A percentile compares a stretch with the other conserved stretches of the same genome.
Evolutionary conservation across 1,284 basidiomycete species (phyloP).

Genomic region (Taiwanofungus camphoratus): DNA sequence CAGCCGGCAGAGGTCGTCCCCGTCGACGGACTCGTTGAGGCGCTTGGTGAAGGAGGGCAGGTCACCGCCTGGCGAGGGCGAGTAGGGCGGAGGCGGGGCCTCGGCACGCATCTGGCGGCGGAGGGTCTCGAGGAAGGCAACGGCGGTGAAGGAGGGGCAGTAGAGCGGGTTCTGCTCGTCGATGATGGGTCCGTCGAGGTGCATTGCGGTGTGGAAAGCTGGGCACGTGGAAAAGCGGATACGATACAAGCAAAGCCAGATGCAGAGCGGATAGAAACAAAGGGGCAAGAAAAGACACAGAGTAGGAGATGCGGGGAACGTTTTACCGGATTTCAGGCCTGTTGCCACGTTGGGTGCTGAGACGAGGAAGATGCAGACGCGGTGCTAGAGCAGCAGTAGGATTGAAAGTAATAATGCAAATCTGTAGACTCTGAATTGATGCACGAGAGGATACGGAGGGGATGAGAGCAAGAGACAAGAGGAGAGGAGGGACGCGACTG

Average conservation of each 20-base stretch:
- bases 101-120: slow-evolving; percentile 23
- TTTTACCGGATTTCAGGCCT: too few species aligned
- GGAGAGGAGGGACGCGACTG: too few species aligned
- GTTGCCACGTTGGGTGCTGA: too few species aligned
- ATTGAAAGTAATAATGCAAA: too few species aligned
- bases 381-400: too few species aligned
- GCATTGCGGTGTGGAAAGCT: not conserved
- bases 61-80: slow-evolving; percentile 15
- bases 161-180: slow-evolving; percentile 25
- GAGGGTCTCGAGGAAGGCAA: slow-evolving; percentile 34
- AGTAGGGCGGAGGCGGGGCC: slow-evolving; percentile 9
- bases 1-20: slow-evolving; percentile 21
- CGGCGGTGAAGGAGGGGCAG: slow-evolving; percentile 36
- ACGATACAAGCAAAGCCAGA: too few species aligned
- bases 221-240: not conserved
- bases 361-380: too few species aligned
- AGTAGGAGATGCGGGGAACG: too few species aligned
- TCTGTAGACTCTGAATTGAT: too few species aligned
- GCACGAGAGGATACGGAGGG: too few species aligned
- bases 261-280: not conserved
- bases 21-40: slow-evolving; percentile 29
- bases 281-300: not conserved
- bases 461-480: too few species aligned
- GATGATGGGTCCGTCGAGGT: slow-evolving; percentile 8
- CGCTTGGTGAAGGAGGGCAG: slow-evolving; percentile 31